Percentiles rank a stretch among this genome's conserved stretches.
Conservation (phyloP, 176 grass and related monocot species). For the Panicum miliaceum region DNA sequence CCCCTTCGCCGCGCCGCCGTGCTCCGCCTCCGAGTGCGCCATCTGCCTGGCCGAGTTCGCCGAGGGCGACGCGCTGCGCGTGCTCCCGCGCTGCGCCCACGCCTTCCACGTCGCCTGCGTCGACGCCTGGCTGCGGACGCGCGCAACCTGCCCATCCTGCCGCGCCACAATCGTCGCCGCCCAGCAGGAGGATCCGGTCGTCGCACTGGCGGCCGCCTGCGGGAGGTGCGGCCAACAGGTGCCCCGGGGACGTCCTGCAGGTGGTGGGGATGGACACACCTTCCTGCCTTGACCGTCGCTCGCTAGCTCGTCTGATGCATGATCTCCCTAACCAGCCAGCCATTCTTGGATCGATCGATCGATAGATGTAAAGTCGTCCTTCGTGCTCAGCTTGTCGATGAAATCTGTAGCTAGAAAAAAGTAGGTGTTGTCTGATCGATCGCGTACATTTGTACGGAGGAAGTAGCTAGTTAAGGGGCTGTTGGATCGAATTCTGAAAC, state of each 20-base stretch:
- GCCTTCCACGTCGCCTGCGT: conserved; percentile 81
- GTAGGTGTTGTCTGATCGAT: no score
- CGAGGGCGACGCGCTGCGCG: conserved; percentile 42
- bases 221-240: conserved; percentile 30
- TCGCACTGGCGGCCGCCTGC: neutral
- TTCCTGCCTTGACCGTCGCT: conserved; percentile 19
- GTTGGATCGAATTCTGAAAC: no score
- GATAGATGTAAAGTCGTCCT: no score
- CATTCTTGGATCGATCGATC: no score
- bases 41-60: conserved; percentile 58
- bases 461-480: no score
- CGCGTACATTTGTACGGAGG: no score
- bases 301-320: no score
- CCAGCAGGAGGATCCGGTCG: neutral
- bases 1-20: conserved; percentile 25
- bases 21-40: conserved; percentile 34
- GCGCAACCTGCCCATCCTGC: conserved; percentile 56
- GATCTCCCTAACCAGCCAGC: no score
- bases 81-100: conserved; percentile 73
- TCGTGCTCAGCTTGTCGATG: no score
- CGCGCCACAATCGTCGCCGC: conserved; percentile 12
- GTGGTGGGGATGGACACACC: neutral
- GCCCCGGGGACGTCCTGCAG: neutral
- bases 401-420: no score
- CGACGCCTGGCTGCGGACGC: conserved; percentile 64